Base-by-base conservation (phyloP, 75 land plant species). In the Picea sitchensis region DNA sequence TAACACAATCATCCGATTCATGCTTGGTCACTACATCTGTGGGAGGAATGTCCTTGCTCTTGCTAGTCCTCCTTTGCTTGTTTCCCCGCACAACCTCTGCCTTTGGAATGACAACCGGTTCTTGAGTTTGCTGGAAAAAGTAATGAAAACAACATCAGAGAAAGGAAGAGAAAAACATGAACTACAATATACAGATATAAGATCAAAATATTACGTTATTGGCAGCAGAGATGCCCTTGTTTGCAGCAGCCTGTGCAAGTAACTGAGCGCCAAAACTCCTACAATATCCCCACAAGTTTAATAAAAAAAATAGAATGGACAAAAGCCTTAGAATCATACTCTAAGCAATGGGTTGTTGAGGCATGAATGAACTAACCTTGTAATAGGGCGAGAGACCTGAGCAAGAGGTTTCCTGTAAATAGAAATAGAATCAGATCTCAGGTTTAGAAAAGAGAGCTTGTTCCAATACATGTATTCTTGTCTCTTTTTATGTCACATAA, bases 191-290 rank as follows among this genome's bases (percentile, higher is more conserved):
- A 51, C 11, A 51, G n/a, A 44, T 20, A 3, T 41, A 20, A 14
- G 74, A 71, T 21, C n/a, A 44, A 20, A 56, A 5, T 44, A 71
- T 71, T 20, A 71, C 74, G 23, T 71, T 71, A 71, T 71, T 47
- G 13, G 11, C 36, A 38, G 54, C 74, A 44, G 74, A 44, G 18
- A 41, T 34, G 4, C 74, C 74, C 23, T 71, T 71, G 51, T 47
- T 79, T 14, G 81, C 89, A 60, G 85, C 84, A 12, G 87, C 86
- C 67, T 91, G 87, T 2, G 86, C 88, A 20, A 87, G 83, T 31
- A 93, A 80, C 60, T 86, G 89, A 11, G 91, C 93, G 18, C 88
- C 83, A 80, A 87, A 91, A 61, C 88, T 87, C 82, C 90, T 91
- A 85, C 23, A 71, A 9, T 9, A 9, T 51, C 12, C 14, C 47